Base-by-base conservation (phyloP, 306 rosid species). In the Prunus armeniaca region DNA sequence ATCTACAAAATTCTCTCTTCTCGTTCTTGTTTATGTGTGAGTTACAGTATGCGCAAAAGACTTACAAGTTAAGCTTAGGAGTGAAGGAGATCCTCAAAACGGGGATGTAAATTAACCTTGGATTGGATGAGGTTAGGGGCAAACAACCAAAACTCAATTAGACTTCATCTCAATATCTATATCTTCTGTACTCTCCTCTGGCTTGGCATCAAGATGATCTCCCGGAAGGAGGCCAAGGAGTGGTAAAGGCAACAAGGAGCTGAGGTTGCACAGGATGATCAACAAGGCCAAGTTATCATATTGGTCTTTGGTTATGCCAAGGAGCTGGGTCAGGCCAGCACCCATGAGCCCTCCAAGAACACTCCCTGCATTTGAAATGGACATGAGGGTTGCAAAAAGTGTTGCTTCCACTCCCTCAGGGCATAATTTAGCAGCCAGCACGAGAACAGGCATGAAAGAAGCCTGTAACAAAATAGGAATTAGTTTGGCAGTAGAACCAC, bases 321-420 rank as follows among this genome's bases (percentile, higher is more conserved):
- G 88, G 61, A 92, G 49, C 75, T 89, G 91, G 58, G 97, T 95
- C 82, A 95, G 83, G 71, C 96, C 97, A 58, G 99, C 99, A 52
- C 99, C 99, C 38, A 95, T 79, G 81, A 92, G 82, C 27, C 97
- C 99, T 81, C 99, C 99, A 76, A 95, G 77, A 78, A 95, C 96
- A 43, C 96, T 90, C 67, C 97, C 99, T 46, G 93, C 99, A 25
- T 95, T 95, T 17, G 93, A 89, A 76, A 95, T 78, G 24, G 99
- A 95, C 99, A 95, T 95, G 19, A 95, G 97, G 81, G 99, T 95
- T 75, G 99, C 99, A n/a, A 95, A 95, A 66, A 92, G 97, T 17
- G 97, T 95, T 63, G 99, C 99, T 78, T 95, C 97, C 91, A 95
- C 89, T 71, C 99, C 99, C 88, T 95, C 99, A 0, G 97, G 99